Percentiles rank a stretch among this genome's conserved stretches.
These are phyloP conservation scores for Melastoma malabathricum DNA, from an alignment of 345 rosid species.

Conservation along the genomic window DNA sequence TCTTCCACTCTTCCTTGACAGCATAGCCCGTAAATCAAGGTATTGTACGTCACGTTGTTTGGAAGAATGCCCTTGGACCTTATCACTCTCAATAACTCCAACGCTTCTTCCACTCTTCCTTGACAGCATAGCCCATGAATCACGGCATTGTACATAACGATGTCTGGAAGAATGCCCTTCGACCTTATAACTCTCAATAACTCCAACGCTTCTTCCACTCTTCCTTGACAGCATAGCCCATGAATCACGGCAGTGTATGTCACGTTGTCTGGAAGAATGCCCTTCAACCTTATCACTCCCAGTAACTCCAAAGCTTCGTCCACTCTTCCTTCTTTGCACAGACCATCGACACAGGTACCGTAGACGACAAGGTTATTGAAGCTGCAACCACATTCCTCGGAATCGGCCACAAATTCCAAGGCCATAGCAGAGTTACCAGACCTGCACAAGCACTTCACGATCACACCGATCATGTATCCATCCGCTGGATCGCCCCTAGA, in stretches of 20 bases:
- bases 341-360: constrained; percentile 6
- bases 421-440: background rate
- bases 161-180: background rate
- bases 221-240: too few relatives aligned
- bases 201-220: too few relatives aligned
- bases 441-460: background rate
- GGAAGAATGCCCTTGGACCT: too few relatives aligned
- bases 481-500: background rate
- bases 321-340: constrained; percentile 6
- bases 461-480: constrained; percentile 1
- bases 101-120: constrained; percentile 3
- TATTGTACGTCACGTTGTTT: too few relatives aligned
- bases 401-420: background rate
- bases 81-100: background rate
- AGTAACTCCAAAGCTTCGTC: constrained; percentile 3
- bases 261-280: too few relatives aligned
- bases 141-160: constrained; percentile 1
- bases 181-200: background rate
- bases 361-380: constrained; percentile 1
- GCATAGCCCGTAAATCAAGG: constrained; percentile 4
- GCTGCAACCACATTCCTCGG: background rate
- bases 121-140: background rate
- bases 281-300: too few relatives aligned
- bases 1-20: background rate
- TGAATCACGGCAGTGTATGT: too few relatives aligned